Conservation (phyloP, 805 yeast genomes). For the Kazachstania psychrophila region DNA sequence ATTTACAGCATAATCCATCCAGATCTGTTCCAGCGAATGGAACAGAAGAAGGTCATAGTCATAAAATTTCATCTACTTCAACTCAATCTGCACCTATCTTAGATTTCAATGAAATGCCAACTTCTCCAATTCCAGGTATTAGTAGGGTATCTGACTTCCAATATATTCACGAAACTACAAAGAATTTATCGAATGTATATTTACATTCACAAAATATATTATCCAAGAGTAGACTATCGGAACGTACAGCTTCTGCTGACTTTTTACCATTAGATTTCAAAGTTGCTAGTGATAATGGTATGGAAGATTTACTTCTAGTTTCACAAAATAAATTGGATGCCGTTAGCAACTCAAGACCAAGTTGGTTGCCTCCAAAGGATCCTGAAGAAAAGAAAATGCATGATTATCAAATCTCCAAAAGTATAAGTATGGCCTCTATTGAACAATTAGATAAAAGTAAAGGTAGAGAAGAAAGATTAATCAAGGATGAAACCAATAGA, state of each 20-base stretch:
- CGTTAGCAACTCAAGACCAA: conserved; percentile 56
- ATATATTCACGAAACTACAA: conserved; percentile 29
- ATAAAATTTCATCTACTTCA: conserved; percentile 1
- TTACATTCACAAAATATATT: conserved; percentile 31
- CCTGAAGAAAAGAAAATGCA: conserved; percentile 44
- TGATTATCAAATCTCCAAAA: conserved; percentile 43
- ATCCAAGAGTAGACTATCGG: conserved; percentile 31
- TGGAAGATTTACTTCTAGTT: conserved; percentile 53
- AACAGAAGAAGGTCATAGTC: background rate
- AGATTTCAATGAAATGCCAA: conserved; percentile 32
- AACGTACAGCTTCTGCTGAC: conserved; percentile 30
- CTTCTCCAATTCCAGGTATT: conserved; percentile 43
- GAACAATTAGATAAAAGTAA: conserved; percentile 27
- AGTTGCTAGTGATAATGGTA: conserved; percentile 32
- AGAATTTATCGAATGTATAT: conserved; percentile 36
- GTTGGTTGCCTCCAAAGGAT: conserved; percentile 62
- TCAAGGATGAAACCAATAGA: conserved; percentile 22
- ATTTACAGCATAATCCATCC: background rate
- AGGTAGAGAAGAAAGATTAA: conserved; percentile 19
- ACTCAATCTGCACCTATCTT: conserved; percentile 11
- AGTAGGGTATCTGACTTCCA: conserved; percentile 23
- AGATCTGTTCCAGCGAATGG: background rate
- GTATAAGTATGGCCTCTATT: conserved; percentile 28
- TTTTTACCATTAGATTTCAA: conserved; percentile 33
- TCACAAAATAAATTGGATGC: conserved; percentile 50